Evolutionary conservation across 768 basidiomycete species (phyloP).

Genomic region (Leccinum olivaceopallidum): DNA sequence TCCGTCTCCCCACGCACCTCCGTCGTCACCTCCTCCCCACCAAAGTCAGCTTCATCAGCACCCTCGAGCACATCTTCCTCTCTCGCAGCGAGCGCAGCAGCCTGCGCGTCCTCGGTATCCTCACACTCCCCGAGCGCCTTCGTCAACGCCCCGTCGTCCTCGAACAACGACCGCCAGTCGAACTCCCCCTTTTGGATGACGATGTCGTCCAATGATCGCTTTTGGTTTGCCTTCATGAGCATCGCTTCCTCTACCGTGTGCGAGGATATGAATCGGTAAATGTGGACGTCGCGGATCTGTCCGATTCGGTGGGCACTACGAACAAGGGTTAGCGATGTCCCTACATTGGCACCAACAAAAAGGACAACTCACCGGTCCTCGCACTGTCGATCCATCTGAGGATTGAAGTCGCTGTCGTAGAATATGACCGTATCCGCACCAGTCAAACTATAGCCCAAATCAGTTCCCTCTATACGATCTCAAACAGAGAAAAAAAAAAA

Average conservation of each 20-base stretch:
- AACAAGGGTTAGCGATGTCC: background rate
- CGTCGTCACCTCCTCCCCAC: conserved; percentile 39
- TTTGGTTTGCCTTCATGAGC: conserved; percentile 97
- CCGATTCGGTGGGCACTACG: conserved; percentile 95
- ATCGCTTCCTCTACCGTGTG: conserved; percentile 96
- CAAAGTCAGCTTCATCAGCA: conserved; percentile 81
- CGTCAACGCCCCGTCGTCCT: conserved; percentile 61
- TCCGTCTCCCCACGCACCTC: conserved; percentile 32
- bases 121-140: conserved; percentile 83
- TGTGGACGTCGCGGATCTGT: conserved; percentile 94
- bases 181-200: conserved; percentile 95
- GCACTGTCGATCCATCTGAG: conserved; percentile 97
- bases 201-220: conserved; percentile 84
- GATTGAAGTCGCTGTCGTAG: conserved; percentile 97
- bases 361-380: conserved; percentile 71
- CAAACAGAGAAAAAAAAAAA: conserved; percentile 15
- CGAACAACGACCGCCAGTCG: conserved; percentile 87
- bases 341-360: background rate
- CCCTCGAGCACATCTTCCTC: conserved; percentile 75
- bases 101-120: conserved; percentile 83
- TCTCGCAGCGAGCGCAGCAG: conserved; percentile 72
- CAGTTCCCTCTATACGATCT: conserved; percentile 14
- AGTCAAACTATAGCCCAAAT: conserved; percentile 51
- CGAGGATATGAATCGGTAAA: conserved; percentile 89
- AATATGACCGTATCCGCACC: conserved; percentile 96